Base-by-base conservation (phyloP, 2,329 filamentous ascomycete genomes). In the Alternaria gaisen region DNA sequence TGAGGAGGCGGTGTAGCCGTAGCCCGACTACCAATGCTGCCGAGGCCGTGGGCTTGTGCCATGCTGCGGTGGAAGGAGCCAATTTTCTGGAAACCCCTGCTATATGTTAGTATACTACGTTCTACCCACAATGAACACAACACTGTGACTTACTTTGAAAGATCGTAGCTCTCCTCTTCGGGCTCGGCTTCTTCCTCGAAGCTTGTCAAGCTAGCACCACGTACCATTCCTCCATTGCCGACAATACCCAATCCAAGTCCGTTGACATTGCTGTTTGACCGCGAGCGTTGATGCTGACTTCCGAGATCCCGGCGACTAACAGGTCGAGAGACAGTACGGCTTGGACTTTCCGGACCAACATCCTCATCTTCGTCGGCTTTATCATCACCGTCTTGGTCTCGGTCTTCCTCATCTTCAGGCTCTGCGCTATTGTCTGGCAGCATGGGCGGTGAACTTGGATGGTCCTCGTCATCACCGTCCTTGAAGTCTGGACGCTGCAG, bases 31-130 rank as follows among this genome's bases (percentile, higher is more conserved):
- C 52, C 43, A 9, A 59, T 54, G 18, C 57, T 65, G 20, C 68
- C 67, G 28, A 76, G 61, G 9, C 72, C 71, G 24, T 77, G 75
- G 12, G 69, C 70, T 41, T 75, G 73, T 18, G 73, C 73, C 56
- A 77, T 72, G 55, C 61, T 75, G 28, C 72, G 71, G 48, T 84
- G 82, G 65, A 82, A 84, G 2, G 79, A 77, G 28, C 82, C 82
- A 51, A 84, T 84, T 34, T 81, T 81, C 63, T 83, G 81, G 71
- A 84, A 84, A 24, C 82, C 82, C 74, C 82, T 83, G 61, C 24
- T 0, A 16, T 28, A 53, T 77, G 58, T 77, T 64, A 77, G 69
- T 32, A 50, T 56, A 8, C 14, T 4, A 18, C 0, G 2, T 3
- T 50, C 12, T 24, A 24, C 4, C 7, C 0, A 36, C 6, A 18